phyloP scores from a whole-genome alignment of 2,329 filamentous ascomycete genomes.

The Stemphylium vesicarium region DNA sequence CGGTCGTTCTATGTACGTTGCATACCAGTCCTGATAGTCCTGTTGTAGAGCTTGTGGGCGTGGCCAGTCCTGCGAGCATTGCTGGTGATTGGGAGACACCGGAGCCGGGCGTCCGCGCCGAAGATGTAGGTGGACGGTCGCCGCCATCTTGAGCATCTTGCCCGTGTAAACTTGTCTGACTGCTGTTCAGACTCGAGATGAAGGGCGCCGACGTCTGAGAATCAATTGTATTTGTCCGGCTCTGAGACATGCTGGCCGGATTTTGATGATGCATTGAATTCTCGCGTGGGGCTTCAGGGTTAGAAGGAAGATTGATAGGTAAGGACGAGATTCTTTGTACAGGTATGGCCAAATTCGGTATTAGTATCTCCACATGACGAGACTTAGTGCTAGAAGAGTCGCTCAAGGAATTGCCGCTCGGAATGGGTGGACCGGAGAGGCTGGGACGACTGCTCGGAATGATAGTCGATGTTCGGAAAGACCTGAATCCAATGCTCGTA shows the following conservation, averaged over 20 bases:
- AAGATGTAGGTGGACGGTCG: conserved; percentile 43
- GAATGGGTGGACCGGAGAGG: conserved; percentile 35
- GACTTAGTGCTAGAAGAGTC: conserved; percentile 42
- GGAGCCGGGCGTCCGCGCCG: conserved; percentile 45
- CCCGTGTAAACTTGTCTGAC: conserved; percentile 54
- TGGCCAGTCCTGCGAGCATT: conserved; percentile 45
- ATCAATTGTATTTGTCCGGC: conserved; percentile 56
- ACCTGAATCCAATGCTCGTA: conserved; percentile 43
- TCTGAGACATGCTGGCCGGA: conserved; percentile 52
- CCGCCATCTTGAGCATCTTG: conserved; percentile 52
- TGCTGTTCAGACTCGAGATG: conserved; percentile 53
- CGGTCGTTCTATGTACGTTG: conserved; percentile 81
- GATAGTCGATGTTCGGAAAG: conserved; percentile 41
- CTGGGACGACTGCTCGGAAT: conserved; percentile 39
- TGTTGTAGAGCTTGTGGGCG: conserved; percentile 56
- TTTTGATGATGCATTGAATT: conserved; percentile 32
- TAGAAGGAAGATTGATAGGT: conserved; percentile 37
- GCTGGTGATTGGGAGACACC: conserved; percentile 56
- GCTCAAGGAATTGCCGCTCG: conserved; percentile 37
- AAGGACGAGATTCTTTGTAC: conserved; percentile 47
- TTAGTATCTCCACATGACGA: conserved; percentile 59
- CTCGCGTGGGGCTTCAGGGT: conserved; percentile 21
- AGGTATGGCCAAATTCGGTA: conserved; percentile 54
- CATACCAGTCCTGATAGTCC: conserved; percentile 71
- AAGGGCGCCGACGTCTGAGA: conserved; percentile 54